These are phyloP conservation scores for Aspergillus caelatus DNA, from an alignment of 2,329 filamentous ascomycete species.

Conservation along the genomic window DNA sequence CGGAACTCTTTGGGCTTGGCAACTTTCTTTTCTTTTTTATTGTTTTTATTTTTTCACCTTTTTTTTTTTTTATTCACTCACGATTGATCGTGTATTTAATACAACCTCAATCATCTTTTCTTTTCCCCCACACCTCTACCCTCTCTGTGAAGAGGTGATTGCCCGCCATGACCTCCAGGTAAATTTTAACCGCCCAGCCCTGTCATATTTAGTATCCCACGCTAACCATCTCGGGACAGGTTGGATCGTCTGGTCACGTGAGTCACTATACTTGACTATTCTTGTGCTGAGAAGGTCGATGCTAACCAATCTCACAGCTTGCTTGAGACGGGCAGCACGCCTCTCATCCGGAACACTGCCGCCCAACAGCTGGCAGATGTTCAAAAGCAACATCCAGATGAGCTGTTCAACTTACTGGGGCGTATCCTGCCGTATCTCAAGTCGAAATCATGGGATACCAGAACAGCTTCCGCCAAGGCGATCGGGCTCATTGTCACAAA, in stretches of 20 bases:
- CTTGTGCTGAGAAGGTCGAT: neutral
- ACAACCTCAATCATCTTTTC: neutral
- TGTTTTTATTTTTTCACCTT: neutral
- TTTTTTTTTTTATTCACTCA: neutral
- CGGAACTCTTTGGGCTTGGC: conserved; percentile 4
- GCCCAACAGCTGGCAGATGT: conserved; percentile 96
- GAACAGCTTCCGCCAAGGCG: conserved; percentile 89
- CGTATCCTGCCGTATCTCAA: conserved; percentile 93
- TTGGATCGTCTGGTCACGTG: conserved; percentile 86
- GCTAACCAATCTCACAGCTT: conserved; percentile 61
- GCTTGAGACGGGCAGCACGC: conserved; percentile 95
- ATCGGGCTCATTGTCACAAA: conserved; percentile 92
- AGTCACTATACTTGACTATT: conserved; percentile 46
- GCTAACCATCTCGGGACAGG: conserved; percentile 53
- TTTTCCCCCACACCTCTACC: conserved; percentile 12
- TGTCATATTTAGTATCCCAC: conserved; percentile 24
- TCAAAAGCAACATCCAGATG: conserved; percentile 96
- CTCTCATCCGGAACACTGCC: conserved; percentile 93
- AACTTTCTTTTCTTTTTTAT: neutral
- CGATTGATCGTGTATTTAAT: neutral
- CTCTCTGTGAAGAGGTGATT: conserved; percentile 29
- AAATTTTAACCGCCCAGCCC: conserved; percentile 31
- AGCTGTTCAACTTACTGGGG: conserved; percentile 92
- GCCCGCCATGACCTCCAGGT: conserved; percentile 47
- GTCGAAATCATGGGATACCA: conserved; percentile 95